Evolutionary conservation across 306 rosid genomes (phyloP).

Genomic region (Fragaria ananassa): DNA sequence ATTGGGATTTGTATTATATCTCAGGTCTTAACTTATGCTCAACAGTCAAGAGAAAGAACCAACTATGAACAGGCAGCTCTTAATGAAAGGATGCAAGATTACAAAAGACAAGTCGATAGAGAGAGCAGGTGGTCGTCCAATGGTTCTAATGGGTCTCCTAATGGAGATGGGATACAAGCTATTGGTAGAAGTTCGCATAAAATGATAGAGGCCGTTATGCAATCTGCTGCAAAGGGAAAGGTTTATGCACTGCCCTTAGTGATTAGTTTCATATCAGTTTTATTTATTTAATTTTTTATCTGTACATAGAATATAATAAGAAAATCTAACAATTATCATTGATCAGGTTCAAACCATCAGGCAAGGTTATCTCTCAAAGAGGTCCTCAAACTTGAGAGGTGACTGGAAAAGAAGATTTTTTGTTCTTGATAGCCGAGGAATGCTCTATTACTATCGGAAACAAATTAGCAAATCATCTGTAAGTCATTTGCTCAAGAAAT

Average conservation of each 20-base stretch:
- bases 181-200: slow-evolving; percentile 99
- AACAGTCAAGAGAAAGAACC: slow-evolving; percentile 96
- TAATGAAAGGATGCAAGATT: slow-evolving; percentile 98
- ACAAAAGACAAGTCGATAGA: slow-evolving; percentile 91
- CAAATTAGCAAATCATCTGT: slow-evolving; percentile 91
- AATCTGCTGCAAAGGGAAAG: slow-evolving; percentile 99
- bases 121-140: slow-evolving; percentile 93
- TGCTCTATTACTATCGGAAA: slow-evolving; percentile 96
- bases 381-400: slow-evolving; percentile 93
- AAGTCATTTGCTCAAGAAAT: slow-evolving; percentile 40
- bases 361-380: slow-evolving; percentile 99
- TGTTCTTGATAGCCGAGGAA: slow-evolving; percentile 98
- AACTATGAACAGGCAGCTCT: slow-evolving; percentile 99
- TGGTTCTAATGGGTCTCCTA: slow-evolving; percentile 93
- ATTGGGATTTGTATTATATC: slow-evolving; percentile 29
- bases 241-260: slow-evolving; percentile 32
- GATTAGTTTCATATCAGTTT: slow-evolving; percentile 5
- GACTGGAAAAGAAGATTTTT: slow-evolving; percentile 99
- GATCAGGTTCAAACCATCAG: slow-evolving; percentile 96
- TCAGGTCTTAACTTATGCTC: slow-evolving; percentile 97
- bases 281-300: neutral
- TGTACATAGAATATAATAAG: neutral
- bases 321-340: slow-evolving; percentile 5
- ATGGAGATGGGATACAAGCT: slow-evolving; percentile 98
- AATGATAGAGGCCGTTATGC: slow-evolving; percentile 99